Evolutionary conservation across 805 yeast genomes (phyloP).

Genomic region (Candida pseudoglaebosa): DNA sequence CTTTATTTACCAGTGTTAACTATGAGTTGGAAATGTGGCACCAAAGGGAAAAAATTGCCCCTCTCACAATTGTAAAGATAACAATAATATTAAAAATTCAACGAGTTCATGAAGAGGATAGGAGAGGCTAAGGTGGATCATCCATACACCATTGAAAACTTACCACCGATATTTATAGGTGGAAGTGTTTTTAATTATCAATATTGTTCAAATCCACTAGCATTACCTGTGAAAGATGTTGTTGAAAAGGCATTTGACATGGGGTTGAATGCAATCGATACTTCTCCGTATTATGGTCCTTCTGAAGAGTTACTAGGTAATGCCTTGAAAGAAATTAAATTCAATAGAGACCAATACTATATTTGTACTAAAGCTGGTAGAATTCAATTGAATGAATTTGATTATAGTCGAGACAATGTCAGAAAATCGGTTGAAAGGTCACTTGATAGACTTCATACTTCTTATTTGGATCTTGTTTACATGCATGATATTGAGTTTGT

Average conservation of each 20-base stretch:
- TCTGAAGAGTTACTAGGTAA: constrained; percentile 73
- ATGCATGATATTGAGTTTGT: constrained; percentile 90
- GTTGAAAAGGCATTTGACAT: constrained; percentile 54
- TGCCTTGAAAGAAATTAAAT: constrained; percentile 42
- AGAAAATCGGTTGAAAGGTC: constrained; percentile 64
- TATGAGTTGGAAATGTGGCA: not conserved
- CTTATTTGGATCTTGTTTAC: constrained; percentile 75
- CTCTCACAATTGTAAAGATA: not conserved
- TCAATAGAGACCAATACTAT: constrained; percentile 59
- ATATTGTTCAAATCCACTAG: constrained; percentile 66
- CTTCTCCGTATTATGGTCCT: constrained; percentile 92
- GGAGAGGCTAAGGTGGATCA: constrained; percentile 15
- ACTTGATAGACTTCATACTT: constrained; percentile 58
- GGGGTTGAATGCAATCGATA: constrained; percentile 79
- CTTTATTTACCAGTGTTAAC: no score
- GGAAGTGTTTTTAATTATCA: constrained; percentile 86
- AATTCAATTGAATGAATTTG: constrained; percentile 61
- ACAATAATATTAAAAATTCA: not conserved
- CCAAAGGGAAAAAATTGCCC: no score
- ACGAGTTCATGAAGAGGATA: constrained; percentile 11
- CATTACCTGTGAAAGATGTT: constrained; percentile 55
- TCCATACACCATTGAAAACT: constrained; percentile 25
- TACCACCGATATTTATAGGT: constrained; percentile 69
- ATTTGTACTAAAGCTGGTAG: constrained; percentile 89
- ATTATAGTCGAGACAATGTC: constrained; percentile 62